Evolutionary conservation across 1,139 yeast species (phyloP), one percentile per base, ranked within the genome.

Genomic region (Debaryomycetaceae sp.): DNA sequence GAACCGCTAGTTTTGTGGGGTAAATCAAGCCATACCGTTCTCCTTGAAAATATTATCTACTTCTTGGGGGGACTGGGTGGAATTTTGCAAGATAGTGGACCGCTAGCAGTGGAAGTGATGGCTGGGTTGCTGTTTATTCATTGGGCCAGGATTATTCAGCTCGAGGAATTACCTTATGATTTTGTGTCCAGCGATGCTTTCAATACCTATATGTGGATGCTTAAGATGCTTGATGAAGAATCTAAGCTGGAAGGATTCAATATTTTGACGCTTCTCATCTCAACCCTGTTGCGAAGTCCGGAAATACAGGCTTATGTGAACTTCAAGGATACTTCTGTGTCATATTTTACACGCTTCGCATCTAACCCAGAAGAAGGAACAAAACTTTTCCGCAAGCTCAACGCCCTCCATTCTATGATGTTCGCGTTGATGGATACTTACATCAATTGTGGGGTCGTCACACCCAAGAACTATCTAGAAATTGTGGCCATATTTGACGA

Each of bases 121-220:
- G 55, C 53, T 4, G 49, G 51, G 12, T 47, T 77, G 8, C 49
- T 58, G 1, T 60, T 66, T 36, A 53, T 58, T 7, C 52, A 57
- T 16, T 67, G 80, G 62, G 39, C 73, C 11, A 50, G 45, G 4
- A 56, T 64, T 23, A 39, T 70, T 22, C 54, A 59, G 1, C 37
- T 75, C 32, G 53, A 61, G 4, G 65, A 70, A 33, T 68, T 72
- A 1, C 79, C 90, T 0, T 76, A 61, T 46, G 86, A 79, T 41
- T 74, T 67, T 39, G 60, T 68, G 3, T 53, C 62, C 25, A 73
- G 83, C 2, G 68, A 67, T 36, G 72, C 77, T 1, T 52, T 73
- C 36, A 57, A 64, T 22, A 69, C 74, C 15, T 51, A 72, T 22
- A 58, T 72, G 29, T 76, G 73, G 16, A 66, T 75, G 3, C 54